A percentile compares a stretch with the other conserved stretches of the same genome.
phyloP scores from a whole-genome alignment of 2,329 filamentous ascomycete species.

The Lecanoromycetidae sp. region DNA sequence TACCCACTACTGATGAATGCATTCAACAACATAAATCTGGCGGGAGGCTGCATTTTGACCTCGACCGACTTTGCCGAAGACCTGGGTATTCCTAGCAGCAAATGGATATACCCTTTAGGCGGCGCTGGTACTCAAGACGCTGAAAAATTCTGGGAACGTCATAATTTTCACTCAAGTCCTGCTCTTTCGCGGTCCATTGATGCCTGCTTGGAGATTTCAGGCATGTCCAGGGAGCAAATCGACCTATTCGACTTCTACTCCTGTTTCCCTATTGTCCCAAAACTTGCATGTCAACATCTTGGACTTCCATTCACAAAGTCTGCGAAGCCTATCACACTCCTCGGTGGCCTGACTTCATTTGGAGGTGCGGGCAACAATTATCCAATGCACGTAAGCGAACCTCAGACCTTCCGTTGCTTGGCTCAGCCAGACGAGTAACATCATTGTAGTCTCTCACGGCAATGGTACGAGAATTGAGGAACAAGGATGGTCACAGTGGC shows the following conservation, averaged over 20 bases:
- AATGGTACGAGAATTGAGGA: conserved; percentile 43
- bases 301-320: conserved; percentile 37
- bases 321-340: conserved; percentile 44
- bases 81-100: conserved; percentile 39
- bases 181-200: conserved; percentile 48
- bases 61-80: conserved; percentile 42
- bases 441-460: background rate
- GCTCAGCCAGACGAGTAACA: background rate
- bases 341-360: conserved; percentile 56
- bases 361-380: conserved; percentile 62
- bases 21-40: conserved; percentile 56
- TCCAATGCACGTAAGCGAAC: conserved; percentile 50
- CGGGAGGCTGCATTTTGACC: conserved; percentile 49
- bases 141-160: conserved; percentile 43
- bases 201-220: conserved; percentile 38
- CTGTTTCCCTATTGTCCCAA: conserved; percentile 59
- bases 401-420: conserved; percentile 27
- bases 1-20: conserved; percentile 60
- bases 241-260: conserved; percentile 7
- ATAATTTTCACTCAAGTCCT: conserved; percentile 46
- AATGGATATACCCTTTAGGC: conserved; percentile 33
- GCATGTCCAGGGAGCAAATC: conserved; percentile 23
- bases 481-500: conserved; percentile 36
- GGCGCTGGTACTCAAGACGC: conserved; percentile 50
- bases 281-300: conserved; percentile 51